A percentile compares a stretch with the other conserved stretches of the same genome.
Conservation (phyloP, 805 yeast species). For the Starmerella sirachaensis region DNA sequence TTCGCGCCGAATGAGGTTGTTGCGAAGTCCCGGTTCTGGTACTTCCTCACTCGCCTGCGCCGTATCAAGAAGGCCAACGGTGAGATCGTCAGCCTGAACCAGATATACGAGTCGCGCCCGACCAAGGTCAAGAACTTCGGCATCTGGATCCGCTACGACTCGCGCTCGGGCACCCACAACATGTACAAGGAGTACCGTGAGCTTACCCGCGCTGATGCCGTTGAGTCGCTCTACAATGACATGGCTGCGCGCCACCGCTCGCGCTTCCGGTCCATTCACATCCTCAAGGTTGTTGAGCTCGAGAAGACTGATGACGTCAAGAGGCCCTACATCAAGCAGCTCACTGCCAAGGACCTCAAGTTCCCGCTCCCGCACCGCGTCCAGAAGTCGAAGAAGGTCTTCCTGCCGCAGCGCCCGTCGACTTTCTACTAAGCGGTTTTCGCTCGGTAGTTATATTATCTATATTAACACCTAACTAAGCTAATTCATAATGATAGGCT, state of each 20-base stretch:
- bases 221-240: conserved; percentile 96
- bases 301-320: conserved; percentile 95
- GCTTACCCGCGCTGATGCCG: conserved; percentile 97
- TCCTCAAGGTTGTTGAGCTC: conserved; percentile 97
- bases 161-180: conserved; percentile 99
- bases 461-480: conserved; percentile 6
- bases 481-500: background rate
- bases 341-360: conserved; percentile 85
- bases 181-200: conserved; percentile 99
- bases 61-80: conserved; percentile 99
- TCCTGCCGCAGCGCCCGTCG: conserved; percentile 86
- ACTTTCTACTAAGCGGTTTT: conserved; percentile 94
- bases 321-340: conserved; percentile 98
- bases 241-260: conserved; percentile 99
- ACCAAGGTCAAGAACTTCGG: conserved; percentile 99
- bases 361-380: conserved; percentile 99
- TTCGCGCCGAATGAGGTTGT: conserved; percentile 98
- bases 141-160: conserved; percentile 99
- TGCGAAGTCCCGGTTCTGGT: conserved; percentile 99
- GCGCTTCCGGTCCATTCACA: conserved; percentile 98
- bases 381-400: conserved; percentile 77
- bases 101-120: conserved; percentile 89
- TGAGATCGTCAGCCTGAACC: conserved; percentile 91
- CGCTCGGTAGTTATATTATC: too few species aligned
- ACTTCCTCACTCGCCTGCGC: conserved; percentile 97